These are phyloP conservation scores for Aspergillus pseudoterreus DNA, from an alignment of 2,329 filamentous ascomycete genomes.

Conservation along the genomic window DNA sequence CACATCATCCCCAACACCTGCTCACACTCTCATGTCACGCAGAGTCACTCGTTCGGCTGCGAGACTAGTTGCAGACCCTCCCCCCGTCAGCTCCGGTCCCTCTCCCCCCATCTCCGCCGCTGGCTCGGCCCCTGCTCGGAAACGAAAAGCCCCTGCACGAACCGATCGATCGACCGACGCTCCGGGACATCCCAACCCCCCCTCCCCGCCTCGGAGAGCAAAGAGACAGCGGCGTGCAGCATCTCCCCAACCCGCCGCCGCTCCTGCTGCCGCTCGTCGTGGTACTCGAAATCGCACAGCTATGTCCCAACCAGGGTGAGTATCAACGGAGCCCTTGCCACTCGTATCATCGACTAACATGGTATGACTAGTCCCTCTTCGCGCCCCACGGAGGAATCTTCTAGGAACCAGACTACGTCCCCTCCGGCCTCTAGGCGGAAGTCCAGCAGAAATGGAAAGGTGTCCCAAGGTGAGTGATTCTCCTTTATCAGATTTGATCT, in stretches of 20 bases:
- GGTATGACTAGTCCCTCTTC: constrained; percentile 53
- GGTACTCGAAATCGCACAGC: constrained; percentile 31
- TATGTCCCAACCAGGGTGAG: constrained; percentile 43
- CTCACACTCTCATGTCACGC: constrained; percentile 77
- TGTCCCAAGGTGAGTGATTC: constrained; percentile 46
- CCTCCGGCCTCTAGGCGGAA: constrained; percentile 68
- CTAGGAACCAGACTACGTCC: constrained; percentile 47
- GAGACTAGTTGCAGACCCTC: constrained; percentile 71
- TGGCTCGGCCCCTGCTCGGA: constrained; percentile 56
- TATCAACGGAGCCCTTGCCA: constrained; percentile 12
- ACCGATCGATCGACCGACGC: constrained; percentile 44
- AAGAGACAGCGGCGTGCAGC: constrained; percentile 69
- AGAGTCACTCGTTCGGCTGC: constrained; percentile 95
- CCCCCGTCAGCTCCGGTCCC: constrained; percentile 40
- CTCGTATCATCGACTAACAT: constrained; percentile 14
- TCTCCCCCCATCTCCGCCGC: constrained; percentile 39
- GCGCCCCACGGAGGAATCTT: constrained; percentile 61
- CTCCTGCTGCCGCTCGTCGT: constrained; percentile 43
- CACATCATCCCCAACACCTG: constrained; percentile 18
- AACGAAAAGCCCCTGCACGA: constrained; percentile 67
- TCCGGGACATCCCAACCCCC: constrained; percentile 28
- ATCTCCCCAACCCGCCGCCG: constrained; percentile 34
- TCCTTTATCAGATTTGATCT: not conserved
- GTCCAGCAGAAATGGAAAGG: constrained; percentile 68
- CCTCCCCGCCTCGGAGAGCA: constrained; percentile 53